Conservation (phyloP, 495 filamentous ascomycete genomes). For the Trypethelium eluteriae region DNA sequence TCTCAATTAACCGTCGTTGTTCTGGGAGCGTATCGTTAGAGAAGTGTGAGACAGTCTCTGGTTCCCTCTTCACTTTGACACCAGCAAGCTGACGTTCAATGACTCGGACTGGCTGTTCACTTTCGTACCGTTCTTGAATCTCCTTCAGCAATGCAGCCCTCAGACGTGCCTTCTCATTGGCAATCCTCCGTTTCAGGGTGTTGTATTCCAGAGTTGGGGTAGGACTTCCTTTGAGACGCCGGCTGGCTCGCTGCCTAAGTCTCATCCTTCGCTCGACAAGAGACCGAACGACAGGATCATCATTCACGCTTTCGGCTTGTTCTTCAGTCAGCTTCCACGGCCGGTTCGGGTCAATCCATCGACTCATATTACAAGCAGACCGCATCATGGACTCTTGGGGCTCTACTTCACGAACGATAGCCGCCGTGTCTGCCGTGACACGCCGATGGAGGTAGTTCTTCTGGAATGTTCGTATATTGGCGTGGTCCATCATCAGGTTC, state of each 20-base stretch:
- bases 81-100: conserved; percentile 30
- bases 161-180: conserved; percentile 27
- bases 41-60: conserved; percentile 9
- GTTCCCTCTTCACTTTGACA: conserved; percentile 15
- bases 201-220: conserved; percentile 14
- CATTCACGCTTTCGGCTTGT: conserved; percentile 23
- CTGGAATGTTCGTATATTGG: conserved; percentile 6
- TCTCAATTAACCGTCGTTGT: conserved; percentile 22
- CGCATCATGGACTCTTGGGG: conserved; percentile 8
- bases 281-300: conserved; percentile 19
- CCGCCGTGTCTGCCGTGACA: not conserved
- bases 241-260: conserved; percentile 18
- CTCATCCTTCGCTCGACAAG: conserved; percentile 15
- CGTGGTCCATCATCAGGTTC: conserved; percentile 12
- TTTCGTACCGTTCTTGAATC: conserved; percentile 29
- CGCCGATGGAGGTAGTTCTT: conserved; percentile 7
- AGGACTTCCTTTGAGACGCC: conserved; percentile 19
- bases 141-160: conserved; percentile 22
- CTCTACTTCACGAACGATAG: not conserved
- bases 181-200: conserved; percentile 16
- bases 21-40: conserved; percentile 15
- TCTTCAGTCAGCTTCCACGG: conserved; percentile 28
- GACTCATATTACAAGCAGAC: conserved; percentile 12
- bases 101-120: conserved; percentile 31
- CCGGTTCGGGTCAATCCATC: conserved; percentile 27